phyloP scores from a whole-genome alignment of 441 rosid genomes.

The Erysimum cheiri region DNA sequence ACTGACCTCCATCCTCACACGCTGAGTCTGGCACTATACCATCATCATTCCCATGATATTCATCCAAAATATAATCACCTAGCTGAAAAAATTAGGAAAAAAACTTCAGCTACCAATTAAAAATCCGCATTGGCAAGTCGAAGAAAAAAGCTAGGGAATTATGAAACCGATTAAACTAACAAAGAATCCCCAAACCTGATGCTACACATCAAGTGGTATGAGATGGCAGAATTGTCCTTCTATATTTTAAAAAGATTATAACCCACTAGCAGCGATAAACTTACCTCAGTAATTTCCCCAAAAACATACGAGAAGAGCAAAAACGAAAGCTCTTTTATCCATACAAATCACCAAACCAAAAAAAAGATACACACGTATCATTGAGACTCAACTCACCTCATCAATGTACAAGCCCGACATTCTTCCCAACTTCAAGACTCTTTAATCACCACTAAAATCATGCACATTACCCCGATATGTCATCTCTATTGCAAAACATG shows the following conservation, averaged over 20 bases:
- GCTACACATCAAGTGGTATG: conserved; percentile 16
- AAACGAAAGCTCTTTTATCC: conserved; percentile 15
- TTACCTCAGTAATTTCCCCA: not conserved
- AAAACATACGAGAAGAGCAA: conserved; percentile 5
- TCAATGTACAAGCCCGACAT: conserved; percentile 76
- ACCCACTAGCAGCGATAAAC: not conserved
- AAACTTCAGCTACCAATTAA: conserved; percentile 21
- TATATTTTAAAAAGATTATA: not conserved
- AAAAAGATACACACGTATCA: not conserved
- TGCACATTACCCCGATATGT: conserved; percentile 48
- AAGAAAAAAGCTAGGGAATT: conserved; percentile 3
- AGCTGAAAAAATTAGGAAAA: conserved; percentile 51
- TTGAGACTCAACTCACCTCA: conserved; percentile 56
- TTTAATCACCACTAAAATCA: conserved; percentile 64
- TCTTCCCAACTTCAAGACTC: conserved; percentile 54
- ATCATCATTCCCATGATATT: conserved; percentile 62
- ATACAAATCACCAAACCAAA: conserved; percentile 26
- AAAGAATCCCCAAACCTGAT: conserved; percentile 11
- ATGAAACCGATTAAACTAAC: not conserved
- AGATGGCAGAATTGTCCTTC: not conserved
- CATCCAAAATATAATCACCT: conserved; percentile 63
- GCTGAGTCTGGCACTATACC: conserved; percentile 73
- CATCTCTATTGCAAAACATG: conserved; percentile 50
- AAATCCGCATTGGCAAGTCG: not conserved
- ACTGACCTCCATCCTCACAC: conserved; percentile 47